Conservation (phyloP, 2,329 filamentous ascomycete species). For the Incumbomyces lentus region DNA sequence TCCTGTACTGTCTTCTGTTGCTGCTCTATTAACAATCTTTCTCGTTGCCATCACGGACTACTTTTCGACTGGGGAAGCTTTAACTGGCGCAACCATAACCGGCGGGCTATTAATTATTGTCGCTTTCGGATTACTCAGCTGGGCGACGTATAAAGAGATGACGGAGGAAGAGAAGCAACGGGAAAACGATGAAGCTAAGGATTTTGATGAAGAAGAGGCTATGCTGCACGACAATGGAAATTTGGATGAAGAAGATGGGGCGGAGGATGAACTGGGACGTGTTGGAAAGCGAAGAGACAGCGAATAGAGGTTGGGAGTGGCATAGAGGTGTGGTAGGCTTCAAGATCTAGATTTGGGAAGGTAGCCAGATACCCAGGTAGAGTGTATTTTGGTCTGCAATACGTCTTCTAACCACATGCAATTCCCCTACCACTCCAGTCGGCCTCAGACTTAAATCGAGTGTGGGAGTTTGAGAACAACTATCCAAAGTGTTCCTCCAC, state of each 20-base stretch:
- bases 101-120: slow-evolving; percentile 82
- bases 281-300: neutral
- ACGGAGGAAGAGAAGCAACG: slow-evolving; percentile 64
- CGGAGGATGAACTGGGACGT: slow-evolving; percentile 9
- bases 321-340: no score
- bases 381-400: no score
- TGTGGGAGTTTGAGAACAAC: no score
- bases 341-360: no score
- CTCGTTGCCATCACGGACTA: slow-evolving; percentile 89
- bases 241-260: slow-evolving; percentile 2
- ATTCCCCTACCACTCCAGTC: no score
- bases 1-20: slow-evolving; percentile 84
- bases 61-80: slow-evolving; percentile 65
- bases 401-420: no score
- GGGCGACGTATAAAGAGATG: slow-evolving; percentile 90
- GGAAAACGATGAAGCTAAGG: slow-evolving; percentile 30
- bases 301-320: neutral
- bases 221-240: slow-evolving; percentile 3
- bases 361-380: no score
- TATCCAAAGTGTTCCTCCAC: no score
- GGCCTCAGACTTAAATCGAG: no score
- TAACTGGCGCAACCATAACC: slow-evolving; percentile 62
- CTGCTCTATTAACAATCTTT: slow-evolving; percentile 90
- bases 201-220: slow-evolving; percentile 31
- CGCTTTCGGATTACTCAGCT: slow-evolving; percentile 78